Base-by-base conservation (phyloP, 345 rosid genomes). In the Ricinus communis region DNA sequence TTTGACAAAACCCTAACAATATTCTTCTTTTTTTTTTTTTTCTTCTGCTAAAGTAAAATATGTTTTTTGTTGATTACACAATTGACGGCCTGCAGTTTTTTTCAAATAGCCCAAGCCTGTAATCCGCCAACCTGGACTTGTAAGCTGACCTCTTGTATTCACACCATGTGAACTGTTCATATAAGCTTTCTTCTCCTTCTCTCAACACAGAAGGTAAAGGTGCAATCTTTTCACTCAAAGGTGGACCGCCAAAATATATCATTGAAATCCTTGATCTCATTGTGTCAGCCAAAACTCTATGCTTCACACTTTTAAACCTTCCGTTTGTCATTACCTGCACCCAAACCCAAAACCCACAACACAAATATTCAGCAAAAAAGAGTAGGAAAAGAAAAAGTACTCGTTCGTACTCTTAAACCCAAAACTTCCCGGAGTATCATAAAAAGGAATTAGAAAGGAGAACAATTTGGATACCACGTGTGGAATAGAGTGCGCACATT, bases 251-350 rank as follows among this genome's bases (percentile, higher is more conserved):
- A 47, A 94, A 94, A 43, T 82, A 94, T 54, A 94, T 86, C 97
- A 94, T 94, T 1, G 98, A 94, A 16, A 94, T 31, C 22, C 98
- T 91, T 14, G 97, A 79, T 71, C 78, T 85, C 41, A 22, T 76
- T 33, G 82, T 81, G 47, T 79, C 95, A 19, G 92, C 79, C 77
- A 94, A 41, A 7, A 94, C 98, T 28, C 98, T 86, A 25, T 94
- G 98, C 79, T 82, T 91, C 76, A 94, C 97, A 72, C 98, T 94
- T 65, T 59, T 87, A 65, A 94, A 84, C 80, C 91, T 85, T 66
- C 98, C 95, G 59, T 94, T 94, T 4, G 97, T 90, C 91, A 94
- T 74, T 13, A 91, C 98, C 98, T 94, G 85, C 71, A 76, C 27
- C 49, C n/a, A n/a, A n/a, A 28, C 12, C 28, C 68, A 56, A 27